Conservation (phyloP, 768 basidiomycete genomes). For the Podaxis carcinomalis region DNA sequence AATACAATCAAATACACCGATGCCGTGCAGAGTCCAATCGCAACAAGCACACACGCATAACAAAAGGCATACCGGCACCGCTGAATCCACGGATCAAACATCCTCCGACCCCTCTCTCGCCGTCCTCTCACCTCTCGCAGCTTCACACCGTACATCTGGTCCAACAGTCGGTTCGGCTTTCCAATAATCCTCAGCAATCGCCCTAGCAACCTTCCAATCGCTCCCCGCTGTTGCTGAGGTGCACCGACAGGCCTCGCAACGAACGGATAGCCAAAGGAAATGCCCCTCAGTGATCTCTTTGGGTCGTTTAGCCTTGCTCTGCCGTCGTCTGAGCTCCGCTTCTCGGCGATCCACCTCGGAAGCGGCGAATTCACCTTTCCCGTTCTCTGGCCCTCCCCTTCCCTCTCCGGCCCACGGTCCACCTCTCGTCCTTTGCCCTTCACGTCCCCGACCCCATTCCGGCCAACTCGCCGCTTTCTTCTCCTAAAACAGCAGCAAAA, state of each 20-base stretch:
- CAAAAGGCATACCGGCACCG: constrained; percentile 55
- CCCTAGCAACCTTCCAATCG: constrained; percentile 1
- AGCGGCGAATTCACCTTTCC: constrained; percentile 26
- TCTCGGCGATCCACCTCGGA: constrained; percentile 41
- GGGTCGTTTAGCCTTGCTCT: constrained; percentile 40
- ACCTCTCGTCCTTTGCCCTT: constrained; percentile 10
- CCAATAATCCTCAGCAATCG: constrained; percentile 29
- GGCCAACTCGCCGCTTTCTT: constrained; percentile 14
- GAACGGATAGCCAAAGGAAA: constrained; percentile 58
- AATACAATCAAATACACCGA: constrained; percentile 39
- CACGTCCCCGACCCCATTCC: background rate
- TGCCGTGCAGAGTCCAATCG: constrained; percentile 32
- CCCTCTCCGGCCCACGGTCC: constrained; percentile 1
- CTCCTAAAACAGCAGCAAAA: constrained; percentile 25
- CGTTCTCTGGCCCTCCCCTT: background rate
- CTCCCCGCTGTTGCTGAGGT: background rate
- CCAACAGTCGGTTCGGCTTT: constrained; percentile 40
- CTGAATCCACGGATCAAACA: constrained; percentile 60
- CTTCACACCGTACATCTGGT: constrained; percentile 41
- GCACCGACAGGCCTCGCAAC: constrained; percentile 40
- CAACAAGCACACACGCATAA: constrained; percentile 41
- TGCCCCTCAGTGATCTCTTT: constrained; percentile 39
- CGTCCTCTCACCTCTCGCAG: constrained; percentile 38
- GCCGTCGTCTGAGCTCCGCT: constrained; percentile 37
- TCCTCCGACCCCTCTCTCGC: constrained; percentile 38